phyloP scores from a whole-genome alignment of 148 eudicot species.

The Pharnaceum exiguum region DNA sequence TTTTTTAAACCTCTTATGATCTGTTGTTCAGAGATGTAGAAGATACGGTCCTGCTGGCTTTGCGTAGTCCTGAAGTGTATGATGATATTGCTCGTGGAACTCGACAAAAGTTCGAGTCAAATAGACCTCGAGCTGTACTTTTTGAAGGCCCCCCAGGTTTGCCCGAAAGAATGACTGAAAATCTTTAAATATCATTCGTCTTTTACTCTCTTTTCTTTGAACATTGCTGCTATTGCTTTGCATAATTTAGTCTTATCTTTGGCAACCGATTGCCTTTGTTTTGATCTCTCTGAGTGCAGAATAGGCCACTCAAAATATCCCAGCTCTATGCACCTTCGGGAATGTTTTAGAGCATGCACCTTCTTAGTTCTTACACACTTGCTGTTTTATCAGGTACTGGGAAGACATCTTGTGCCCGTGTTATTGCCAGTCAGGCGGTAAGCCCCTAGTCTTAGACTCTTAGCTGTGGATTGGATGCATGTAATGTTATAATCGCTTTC shows the following conservation, averaged over 20 bases:
- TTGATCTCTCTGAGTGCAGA: too few relatives aligned
- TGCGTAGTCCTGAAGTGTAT: constrained; percentile 89
- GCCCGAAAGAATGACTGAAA: constrained; percentile 4
- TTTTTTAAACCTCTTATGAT: background rate
- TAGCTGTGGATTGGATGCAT: too few relatives aligned
- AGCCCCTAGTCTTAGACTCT: constrained; percentile 18
- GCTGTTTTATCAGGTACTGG: constrained; percentile 81
- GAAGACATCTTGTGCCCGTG: constrained; percentile 98
- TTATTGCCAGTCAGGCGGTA: constrained; percentile 93
- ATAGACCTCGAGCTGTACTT: constrained; percentile 89
- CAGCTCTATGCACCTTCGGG: too few relatives aligned
- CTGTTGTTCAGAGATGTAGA: constrained; percentile 56
- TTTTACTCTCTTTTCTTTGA: too few relatives aligned
- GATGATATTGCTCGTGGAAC: constrained; percentile 98
- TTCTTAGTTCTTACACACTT: background rate
- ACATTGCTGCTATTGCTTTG: background rate
- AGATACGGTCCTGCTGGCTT: constrained; percentile 80
- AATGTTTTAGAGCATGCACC: too few relatives aligned
- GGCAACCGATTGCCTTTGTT: too few relatives aligned
- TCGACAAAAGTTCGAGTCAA: constrained; percentile 82
- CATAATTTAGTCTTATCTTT: too few relatives aligned
- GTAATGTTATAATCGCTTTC: too few relatives aligned
- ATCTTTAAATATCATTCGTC: background rate
- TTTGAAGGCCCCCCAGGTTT: constrained; percentile 99
- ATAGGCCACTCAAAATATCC: too few relatives aligned